Evolutionary conservation across 495 filamentous ascomycete species (phyloP).

Genomic region (Hypomontagnella monticulosa): DNA sequence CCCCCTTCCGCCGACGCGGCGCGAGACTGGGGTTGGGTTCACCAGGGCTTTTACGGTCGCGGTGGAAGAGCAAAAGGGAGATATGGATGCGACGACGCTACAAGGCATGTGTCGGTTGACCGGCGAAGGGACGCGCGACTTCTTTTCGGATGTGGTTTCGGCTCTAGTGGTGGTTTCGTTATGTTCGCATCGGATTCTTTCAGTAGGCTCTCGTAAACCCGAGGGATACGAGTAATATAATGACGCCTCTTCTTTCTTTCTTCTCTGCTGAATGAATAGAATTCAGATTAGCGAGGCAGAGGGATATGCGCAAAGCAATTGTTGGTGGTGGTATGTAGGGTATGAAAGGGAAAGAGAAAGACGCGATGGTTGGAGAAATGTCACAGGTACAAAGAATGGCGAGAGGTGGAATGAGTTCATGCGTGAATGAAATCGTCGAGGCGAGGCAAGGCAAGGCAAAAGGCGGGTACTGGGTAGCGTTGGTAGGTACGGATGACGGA

Average conservation of each 20-base stretch:
- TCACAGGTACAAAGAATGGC: constrained; percentile 41
- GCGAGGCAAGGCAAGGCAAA: constrained; percentile 37
- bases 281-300: constrained; percentile 21
- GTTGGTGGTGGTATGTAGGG: constrained; percentile 10
- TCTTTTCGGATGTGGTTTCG: constrained; percentile 14
- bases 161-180: constrained; percentile 16
- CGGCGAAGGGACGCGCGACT: not conserved
- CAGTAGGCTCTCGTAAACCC: constrained; percentile 1
- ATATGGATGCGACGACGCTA: constrained; percentile 31
- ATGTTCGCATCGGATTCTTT: constrained; percentile 25
- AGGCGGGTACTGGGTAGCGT: not conserved
- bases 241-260: constrained; percentile 23
- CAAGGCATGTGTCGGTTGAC: constrained; percentile 33
- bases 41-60: constrained; percentile 28
- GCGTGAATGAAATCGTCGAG: constrained; percentile 41
- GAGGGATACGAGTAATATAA: constrained; percentile 27
- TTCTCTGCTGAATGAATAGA: constrained; percentile 22
- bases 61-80: constrained; percentile 21
- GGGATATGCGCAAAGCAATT: constrained; percentile 19
- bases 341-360: constrained; percentile 24
- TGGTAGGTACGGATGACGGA: constrained; percentile 43
- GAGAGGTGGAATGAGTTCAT: constrained; percentile 42
- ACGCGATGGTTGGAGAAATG: constrained; percentile 34
- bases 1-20: constrained; percentile 50
- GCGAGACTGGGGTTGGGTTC: constrained; percentile 42